Evolutionary conservation across 768 basidiomycete species (phyloP).

Genomic region (Tricholomella constricta): DNA sequence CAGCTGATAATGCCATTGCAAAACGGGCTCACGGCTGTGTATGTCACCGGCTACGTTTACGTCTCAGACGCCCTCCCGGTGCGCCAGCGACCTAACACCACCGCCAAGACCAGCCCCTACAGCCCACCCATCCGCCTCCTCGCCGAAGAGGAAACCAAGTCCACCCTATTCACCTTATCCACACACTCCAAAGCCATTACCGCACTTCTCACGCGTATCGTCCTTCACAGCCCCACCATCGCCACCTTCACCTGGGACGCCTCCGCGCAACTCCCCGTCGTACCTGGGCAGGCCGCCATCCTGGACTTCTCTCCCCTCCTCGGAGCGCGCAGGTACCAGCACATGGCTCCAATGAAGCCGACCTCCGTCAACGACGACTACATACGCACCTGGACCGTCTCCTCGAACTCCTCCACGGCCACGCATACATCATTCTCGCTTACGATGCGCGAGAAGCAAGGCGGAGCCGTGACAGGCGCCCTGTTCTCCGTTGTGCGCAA

Average conservation of each 20-base stretch:
- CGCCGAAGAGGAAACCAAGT: conserved; percentile 42
- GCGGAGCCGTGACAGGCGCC: conserved; percentile 56
- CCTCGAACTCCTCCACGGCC: conserved; percentile 31
- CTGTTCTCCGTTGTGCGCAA: conserved; percentile 52
- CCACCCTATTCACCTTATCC: conserved; percentile 31
- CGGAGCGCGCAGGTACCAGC: conserved; percentile 47
- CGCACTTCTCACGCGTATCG: conserved; percentile 40
- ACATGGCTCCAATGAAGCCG: conserved; percentile 50
- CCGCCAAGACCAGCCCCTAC: conserved; percentile 45
- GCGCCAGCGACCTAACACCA: conserved; percentile 37
- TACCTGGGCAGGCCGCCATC: conserved; percentile 55
- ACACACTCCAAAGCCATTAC: conserved; percentile 33
- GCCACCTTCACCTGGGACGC: conserved; percentile 56
- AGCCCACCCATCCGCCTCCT: conserved; percentile 59
- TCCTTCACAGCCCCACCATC: conserved; percentile 47
- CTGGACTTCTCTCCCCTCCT: conserved; percentile 56
- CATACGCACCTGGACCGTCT: conserved; percentile 67
- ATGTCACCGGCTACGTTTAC: conserved; percentile 53
- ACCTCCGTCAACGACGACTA: conserved; percentile 59
- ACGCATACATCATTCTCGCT: conserved; percentile 46
- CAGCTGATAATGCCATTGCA: conserved; percentile 57
- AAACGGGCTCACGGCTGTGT: conserved; percentile 49
- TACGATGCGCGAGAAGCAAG: conserved; percentile 57
- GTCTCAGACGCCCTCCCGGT: conserved; percentile 57
- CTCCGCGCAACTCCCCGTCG: conserved; percentile 32